A percentile compares a stretch with the other conserved stretches of the same genome.
These are phyloP conservation scores for Opeltia flavorubescens DNA, from an alignment of 495 filamentous ascomycete genomes.

Conservation along the genomic window DNA sequence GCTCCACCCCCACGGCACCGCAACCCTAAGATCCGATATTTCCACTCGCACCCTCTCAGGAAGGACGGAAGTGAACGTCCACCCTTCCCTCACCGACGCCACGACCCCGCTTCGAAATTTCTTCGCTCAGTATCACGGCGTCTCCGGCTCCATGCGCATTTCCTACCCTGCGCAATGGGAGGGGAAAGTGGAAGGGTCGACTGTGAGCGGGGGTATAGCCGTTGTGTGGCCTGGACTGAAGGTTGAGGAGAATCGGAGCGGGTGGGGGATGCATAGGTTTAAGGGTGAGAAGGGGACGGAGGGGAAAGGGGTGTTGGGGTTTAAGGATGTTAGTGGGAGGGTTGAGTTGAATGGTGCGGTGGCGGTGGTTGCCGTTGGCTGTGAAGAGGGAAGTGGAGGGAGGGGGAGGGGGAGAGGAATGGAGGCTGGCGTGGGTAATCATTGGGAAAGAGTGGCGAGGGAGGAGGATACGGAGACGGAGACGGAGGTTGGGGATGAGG, in stretches of 20 bases:
- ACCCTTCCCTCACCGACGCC: conserved; percentile 11
- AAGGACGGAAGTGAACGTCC: conserved; percentile 4
- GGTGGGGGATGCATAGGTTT: conserved; percentile 5
- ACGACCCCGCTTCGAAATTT: conserved; percentile 2
- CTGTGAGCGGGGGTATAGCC: conserved; percentile 7
- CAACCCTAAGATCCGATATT: conserved; percentile 3
- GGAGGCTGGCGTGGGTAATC: neutral
- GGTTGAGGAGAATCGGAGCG: conserved; percentile 4
- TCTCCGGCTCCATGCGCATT: conserved; percentile 7
- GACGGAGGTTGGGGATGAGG: neutral
- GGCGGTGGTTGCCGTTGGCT: neutral
- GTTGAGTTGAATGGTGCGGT: conserved; percentile 6
- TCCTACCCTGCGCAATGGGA: conserved; percentile 12
- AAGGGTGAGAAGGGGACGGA: conserved; percentile 5
- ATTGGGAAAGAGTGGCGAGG: neutral
- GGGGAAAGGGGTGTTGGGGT: conserved; percentile 6
- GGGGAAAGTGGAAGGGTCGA: conserved; percentile 7
- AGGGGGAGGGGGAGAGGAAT: neutral
- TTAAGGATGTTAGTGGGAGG: conserved; percentile 6
- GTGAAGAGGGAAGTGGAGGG: neutral
- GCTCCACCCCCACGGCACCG: conserved; percentile 7
- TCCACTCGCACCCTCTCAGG: conserved; percentile 5
- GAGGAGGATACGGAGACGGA: neutral
- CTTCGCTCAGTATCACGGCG: neutral
- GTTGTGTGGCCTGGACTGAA: conserved; percentile 8